Conservation (phyloP, 1,139 yeast species). For the Pichia sp. region DNA sequence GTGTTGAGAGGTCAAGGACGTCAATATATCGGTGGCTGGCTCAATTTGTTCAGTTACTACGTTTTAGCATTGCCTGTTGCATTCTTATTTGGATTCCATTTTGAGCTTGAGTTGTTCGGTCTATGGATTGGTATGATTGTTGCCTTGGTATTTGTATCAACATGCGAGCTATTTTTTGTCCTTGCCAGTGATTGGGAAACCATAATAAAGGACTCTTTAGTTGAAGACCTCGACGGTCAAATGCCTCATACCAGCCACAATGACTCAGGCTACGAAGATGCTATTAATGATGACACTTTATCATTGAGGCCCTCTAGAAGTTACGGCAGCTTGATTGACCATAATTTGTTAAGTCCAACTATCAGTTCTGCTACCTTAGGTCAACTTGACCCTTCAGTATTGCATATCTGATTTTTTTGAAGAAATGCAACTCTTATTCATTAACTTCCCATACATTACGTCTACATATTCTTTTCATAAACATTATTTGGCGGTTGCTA, state of each 20-base stretch:
- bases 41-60: conserved; percentile 56
- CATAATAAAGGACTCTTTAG: conserved; percentile 36
- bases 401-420: conserved; percentile 1
- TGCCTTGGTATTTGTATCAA: conserved; percentile 47
- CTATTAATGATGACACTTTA: conserved; percentile 5
- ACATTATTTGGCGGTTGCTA: neutral
- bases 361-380: conserved; percentile 8
- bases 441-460: neutral
- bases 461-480: no score
- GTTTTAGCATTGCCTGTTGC: conserved; percentile 57
- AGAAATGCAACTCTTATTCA: neutral
- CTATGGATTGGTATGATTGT: conserved; percentile 61
- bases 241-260: neutral
- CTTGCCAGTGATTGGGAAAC: conserved; percentile 52
- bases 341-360: conserved; percentile 26
- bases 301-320: conserved; percentile 14
- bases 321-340: conserved; percentile 19
- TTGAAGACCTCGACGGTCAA: conserved; percentile 25
- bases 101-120: conserved; percentile 45
- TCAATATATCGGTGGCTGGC: conserved; percentile 59
- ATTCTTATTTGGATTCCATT: conserved; percentile 47
- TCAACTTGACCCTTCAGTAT: neutral
- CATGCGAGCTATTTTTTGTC: conserved; percentile 45
- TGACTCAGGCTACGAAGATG: neutral
- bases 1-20: conserved; percentile 65